Evolutionary conservation across 2,329 filamentous ascomycete species (phyloP).

Genomic region (Raffaelea arxii): DNA sequence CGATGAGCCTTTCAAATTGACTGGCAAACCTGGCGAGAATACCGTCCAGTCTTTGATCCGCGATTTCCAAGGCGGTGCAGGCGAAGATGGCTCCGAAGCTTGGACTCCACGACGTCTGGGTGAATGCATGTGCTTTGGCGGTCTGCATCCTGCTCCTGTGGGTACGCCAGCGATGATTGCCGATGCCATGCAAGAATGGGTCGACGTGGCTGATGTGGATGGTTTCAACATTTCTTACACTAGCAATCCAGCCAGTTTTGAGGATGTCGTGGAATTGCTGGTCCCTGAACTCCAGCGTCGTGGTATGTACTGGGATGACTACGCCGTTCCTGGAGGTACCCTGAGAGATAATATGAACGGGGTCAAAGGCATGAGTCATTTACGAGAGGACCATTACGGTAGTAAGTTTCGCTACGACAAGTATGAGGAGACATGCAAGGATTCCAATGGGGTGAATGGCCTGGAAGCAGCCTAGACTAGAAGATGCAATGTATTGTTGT

Average conservation of each 20-base stretch:
- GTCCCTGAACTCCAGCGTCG: constrained; percentile 51
- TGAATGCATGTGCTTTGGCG: constrained; percentile 12
- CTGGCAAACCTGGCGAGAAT: constrained; percentile 23
- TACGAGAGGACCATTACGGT: constrained; percentile 22
- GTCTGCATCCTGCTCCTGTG: constrained; percentile 28
- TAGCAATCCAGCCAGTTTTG: constrained; percentile 42
- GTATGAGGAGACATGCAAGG: too few relatives aligned
- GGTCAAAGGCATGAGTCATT: constrained; percentile 21
- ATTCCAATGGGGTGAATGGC: too few relatives aligned
- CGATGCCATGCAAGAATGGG: constrained; percentile 57
- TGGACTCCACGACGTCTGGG: constrained; percentile 8
- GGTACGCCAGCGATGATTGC: constrained; percentile 58
- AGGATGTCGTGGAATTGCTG: constrained; percentile 55
- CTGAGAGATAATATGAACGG: constrained; percentile 33
- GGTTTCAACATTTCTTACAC: constrained; percentile 49
- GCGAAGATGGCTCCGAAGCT: constrained; percentile 5
- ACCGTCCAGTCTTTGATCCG: constrained; percentile 22
- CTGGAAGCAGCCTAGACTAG: too few relatives aligned
- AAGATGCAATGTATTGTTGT: too few relatives aligned
- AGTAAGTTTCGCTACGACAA: background rate
- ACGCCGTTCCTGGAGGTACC: constrained; percentile 30
- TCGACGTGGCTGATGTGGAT: constrained; percentile 59
- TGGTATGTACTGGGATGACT: constrained; percentile 45
- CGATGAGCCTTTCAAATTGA: constrained; percentile 26
- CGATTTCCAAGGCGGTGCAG: background rate